Conservation (phyloP, 148 eudicot genomes). For the Nyssa sinensis region DNA sequence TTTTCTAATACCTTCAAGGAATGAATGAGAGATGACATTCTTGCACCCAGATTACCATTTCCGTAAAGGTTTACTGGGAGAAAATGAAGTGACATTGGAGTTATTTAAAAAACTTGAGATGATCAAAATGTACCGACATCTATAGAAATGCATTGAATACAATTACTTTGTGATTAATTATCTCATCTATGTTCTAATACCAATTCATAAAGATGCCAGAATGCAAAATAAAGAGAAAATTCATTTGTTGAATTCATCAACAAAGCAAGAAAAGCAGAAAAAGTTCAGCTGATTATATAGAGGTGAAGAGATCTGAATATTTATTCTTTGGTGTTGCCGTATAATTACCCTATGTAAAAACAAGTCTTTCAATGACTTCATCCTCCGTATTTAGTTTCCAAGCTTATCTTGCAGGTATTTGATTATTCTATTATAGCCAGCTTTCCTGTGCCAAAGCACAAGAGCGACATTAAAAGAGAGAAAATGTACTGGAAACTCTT, state of each 20-base stretch:
- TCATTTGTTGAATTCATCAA: background rate
- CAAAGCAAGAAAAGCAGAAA: background rate
- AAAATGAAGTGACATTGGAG: background rate
- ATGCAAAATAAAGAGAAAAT: background rate
- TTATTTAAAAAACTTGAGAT: background rate
- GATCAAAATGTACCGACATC: background rate
- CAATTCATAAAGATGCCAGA: background rate
- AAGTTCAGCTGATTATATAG: background rate
- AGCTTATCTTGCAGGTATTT: background rate
- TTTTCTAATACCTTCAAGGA: background rate
- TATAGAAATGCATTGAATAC: background rate
- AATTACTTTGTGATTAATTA: constrained; percentile 1
- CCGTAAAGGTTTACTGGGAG: background rate
- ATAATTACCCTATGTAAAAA: background rate
- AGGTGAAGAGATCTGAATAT: background rate
- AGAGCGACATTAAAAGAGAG: background rate
- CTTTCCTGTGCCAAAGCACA: background rate
- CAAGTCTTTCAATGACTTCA: background rate
- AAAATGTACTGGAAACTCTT: constrained; percentile 3
- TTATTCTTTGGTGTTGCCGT: background rate
- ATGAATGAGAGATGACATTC: background rate
- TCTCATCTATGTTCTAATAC: background rate
- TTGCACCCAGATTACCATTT: background rate
- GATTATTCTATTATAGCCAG: background rate
- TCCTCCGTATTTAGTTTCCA: background rate